Evolutionary conservation across 306 rosid genomes (phyloP), one percentile per base, ranked within the genome.

Genomic region (Argentina anserina): DNA sequence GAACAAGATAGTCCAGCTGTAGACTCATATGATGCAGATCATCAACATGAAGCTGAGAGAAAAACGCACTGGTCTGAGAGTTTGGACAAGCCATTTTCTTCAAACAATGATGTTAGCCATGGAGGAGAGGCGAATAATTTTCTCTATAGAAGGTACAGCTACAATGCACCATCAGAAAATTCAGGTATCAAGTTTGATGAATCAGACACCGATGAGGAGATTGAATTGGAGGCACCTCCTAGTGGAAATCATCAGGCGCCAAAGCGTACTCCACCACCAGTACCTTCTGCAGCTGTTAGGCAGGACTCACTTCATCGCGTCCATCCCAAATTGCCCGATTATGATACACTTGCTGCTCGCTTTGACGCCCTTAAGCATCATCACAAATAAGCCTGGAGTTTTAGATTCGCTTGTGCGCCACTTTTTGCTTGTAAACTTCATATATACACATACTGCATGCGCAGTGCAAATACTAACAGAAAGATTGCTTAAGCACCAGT

Each of bases 291-390:
- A 37, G 43, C 78, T 49, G 59, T 18, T 47, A 82, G 76, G 76
- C 80, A 74, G 45, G 90, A 84, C 67, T 72, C 72, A 5, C 47
- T 21, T 41, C 52, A 36, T 71, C 59, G 80, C 41, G 90, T 88
- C 83, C 97, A 95, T 78, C 97, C 97, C 3, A 95, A 91, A 65
- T 76, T 95, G 81, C 99, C 99, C 2, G 93, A 95, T 83, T 91
- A 88, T 17, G 96, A 89, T 47, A 77, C 86, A 61, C 95, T 95
- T 36, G 78, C 99, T 3, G 97, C 99, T 6, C 97, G 92, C 26
- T 95, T 95, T 62, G 97, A 95, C 70, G 89, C 96, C 13, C 89
- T 95, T 46, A 95, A 94, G 81, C 47, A 77, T 86, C 86, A 81
- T 88, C 85, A 66, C 53, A 94, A 89, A 85, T 84, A 79, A n/a